These are phyloP conservation scores for Cubamyces lactineus DNA, from an alignment of 768 basidiomycete genomes.

Conservation along the genomic window DNA sequence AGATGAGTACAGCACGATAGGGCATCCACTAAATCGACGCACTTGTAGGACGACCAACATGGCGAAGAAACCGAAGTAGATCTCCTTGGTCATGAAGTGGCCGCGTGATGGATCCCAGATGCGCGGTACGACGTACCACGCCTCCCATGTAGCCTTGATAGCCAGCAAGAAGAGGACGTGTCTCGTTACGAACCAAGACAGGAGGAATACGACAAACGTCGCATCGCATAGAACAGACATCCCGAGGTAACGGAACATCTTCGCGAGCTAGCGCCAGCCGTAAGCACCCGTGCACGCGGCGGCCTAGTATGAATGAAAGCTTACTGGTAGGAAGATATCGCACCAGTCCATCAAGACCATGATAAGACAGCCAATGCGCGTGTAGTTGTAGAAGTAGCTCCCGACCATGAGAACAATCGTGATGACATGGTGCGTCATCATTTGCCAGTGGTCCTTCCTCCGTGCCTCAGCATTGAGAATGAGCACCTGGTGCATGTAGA, in stretches of 20 bases:
- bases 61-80: slow-evolving; percentile 51
- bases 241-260: slow-evolving; percentile 90
- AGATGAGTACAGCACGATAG: slow-evolving; percentile 9
- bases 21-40: slow-evolving; percentile 19
- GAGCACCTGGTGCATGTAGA: slow-evolving; percentile 90
- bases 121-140: slow-evolving; percentile 51
- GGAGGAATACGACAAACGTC: slow-evolving; percentile 78
- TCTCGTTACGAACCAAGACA: slow-evolving; percentile 90
- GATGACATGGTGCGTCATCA: slow-evolving; percentile 95
- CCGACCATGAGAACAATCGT: slow-evolving; percentile 75
- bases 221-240: slow-evolving; percentile 65
- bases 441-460: slow-evolving; percentile 92
- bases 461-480: slow-evolving; percentile 92
- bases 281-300: slow-evolving; percentile 64
- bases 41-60: slow-evolving; percentile 70
- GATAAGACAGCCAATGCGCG: slow-evolving; percentile 86
- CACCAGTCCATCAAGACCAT: slow-evolving; percentile 94
- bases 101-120: slow-evolving; percentile 64
- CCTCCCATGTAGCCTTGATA: slow-evolving; percentile 65
- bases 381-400: slow-evolving; percentile 85
- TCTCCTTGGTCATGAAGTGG: slow-evolving; percentile 52
- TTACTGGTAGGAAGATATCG: slow-evolving; percentile 89
- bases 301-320: slow-evolving; percentile 92
- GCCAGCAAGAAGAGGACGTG: slow-evolving; percentile 80
- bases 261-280: slow-evolving; percentile 66